Percentiles rank a stretch among this genome's conserved stretches.
Conservation (phyloP, 192 early-diverging fungal species). For the Coemansia pectinata region DNA sequence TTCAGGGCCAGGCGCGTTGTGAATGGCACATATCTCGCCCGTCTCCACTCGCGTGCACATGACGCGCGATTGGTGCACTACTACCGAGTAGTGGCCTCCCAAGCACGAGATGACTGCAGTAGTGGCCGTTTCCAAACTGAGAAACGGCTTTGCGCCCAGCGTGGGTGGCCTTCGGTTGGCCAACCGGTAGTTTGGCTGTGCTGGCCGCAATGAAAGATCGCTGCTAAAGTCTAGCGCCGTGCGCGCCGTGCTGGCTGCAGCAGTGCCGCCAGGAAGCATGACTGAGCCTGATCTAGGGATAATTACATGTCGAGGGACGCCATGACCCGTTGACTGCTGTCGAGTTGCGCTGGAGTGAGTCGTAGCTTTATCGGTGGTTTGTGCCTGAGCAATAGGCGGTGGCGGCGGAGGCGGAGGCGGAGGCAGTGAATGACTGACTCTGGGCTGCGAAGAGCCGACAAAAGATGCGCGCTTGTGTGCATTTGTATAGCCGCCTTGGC, state of each 20-base stretch:
- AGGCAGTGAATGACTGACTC: constrained; percentile 12
- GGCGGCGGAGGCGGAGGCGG: constrained; percentile 17
- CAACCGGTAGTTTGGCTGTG: constrained; percentile 19
- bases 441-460: neutral
- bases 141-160: constrained; percentile 41
- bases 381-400: neutral
- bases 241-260: constrained; percentile 22
- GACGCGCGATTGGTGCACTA: constrained; percentile 44
- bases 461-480: neutral
- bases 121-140: constrained; percentile 27
- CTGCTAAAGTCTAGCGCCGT: constrained; percentile 37
- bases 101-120: constrained; percentile 28
- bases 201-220: constrained; percentile 32
- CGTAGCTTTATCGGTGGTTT: neutral
- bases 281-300: neutral
- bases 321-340: neutral
- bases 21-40: constrained; percentile 50
- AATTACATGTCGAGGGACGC: neutral
- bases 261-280: neutral
- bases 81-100: constrained; percentile 34
- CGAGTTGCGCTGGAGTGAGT: neutral
- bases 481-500: neutral
- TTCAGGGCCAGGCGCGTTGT: constrained; percentile 49
- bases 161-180: constrained; percentile 40
- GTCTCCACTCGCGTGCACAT: constrained; percentile 48